Base-by-base conservation (phyloP, 2,329 filamentous ascomycete species). In the Trichothecium sympodiale region DNA sequence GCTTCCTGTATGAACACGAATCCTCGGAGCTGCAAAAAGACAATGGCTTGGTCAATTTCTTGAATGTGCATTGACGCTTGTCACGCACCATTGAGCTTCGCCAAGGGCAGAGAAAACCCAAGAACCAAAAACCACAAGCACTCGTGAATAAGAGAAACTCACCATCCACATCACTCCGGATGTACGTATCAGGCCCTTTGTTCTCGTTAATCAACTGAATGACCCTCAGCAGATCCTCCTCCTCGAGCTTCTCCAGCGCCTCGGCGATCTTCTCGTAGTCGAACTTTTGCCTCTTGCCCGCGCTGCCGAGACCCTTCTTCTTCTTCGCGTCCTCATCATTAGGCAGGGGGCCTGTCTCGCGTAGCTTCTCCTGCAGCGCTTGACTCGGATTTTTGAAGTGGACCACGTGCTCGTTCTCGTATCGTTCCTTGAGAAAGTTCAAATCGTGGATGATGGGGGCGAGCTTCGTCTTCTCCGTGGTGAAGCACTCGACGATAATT, bases 131-230 rank as follows among this genome's bases (percentile, higher is more conserved):
- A n/a, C 42, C 42, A 38, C 40, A 29, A 29, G 35, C n/a, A n/a
- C n/a, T n/a, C n/a, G n/a, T n/a, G n/a, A n/a, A n/a, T 31, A 32
- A 34, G 31, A 39, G 34, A 33, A 38, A 72, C 81, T 64, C 65
- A 94, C 86, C 83, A 52, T 98, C 91, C 39, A 95, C 76, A 59
- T 98, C 93, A 50, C 95, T 96, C 65, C 94, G 88, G 34, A 89
- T 94, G 62, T 94, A 96, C 2, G 89, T 95, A 44, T 94, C 87
- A 5, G 85, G 76, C 2, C 77, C 80, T 69, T 96, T 96, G 64
- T 95, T 85, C 62, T 98, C 91, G 59, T 96, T 91, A 43, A 98
- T 89, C 75, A 98, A 81, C 64, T 96, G 89, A 41, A 98, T 93
- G 17, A 96, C 86, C 48, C 91, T 84, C 42, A 98, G 69, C 29